Evolutionary conservation across 169 alveolate genomes (phyloP), one percentile per base, ranked within the genome.

Genomic region (Theileria annulata): DNA sequence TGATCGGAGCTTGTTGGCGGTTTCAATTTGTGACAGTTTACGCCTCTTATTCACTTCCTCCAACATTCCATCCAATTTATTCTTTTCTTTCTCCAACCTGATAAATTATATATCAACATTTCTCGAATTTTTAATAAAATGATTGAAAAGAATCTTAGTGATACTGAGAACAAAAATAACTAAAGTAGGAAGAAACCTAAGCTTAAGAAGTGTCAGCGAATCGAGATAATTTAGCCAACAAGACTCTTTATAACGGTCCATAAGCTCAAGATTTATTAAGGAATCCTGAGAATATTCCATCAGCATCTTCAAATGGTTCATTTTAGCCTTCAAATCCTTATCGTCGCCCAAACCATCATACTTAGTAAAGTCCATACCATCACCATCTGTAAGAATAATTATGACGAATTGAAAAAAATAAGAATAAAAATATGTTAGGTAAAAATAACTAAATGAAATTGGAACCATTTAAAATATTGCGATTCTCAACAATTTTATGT

Each of bases 161-260:
- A 12, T 54, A 5, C 66, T 56, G 17, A 56, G 17, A 4, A 10
- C 9, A 54, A n/a, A 56, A 21, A 19, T 21, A 25, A 56, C 31
- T 4, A 56, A 15, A 56, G 5, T 13, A 56, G 49, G 62, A 42
- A 81, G 80, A 33, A 12, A 81, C 88, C 83, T 67, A 13, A 31
- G 23, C 25, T 81, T 48, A 47, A 81, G 71, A 15, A 33, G 15
- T 25, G 79, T 35, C 19, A 83, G 59, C 8, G 69, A 64, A n/a
- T 83, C 90, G 19, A 83, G 76, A 47, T 83, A 70, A 12, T 71
- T 73, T 37, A 76, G 75, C 90, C 90, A 83, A 3, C 56, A 71
- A 17, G 66, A 72, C 28, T 83, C 86, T 76, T 83, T 83, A 68
- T 76, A 83, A n/a, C 86, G 79, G 64, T 83, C 90, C 78, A 83